Percentiles rank a stretch among this genome's conserved stretches.
Conservation (phyloP, 805 yeast species). For the Gaillardinia entomophila region DNA sequence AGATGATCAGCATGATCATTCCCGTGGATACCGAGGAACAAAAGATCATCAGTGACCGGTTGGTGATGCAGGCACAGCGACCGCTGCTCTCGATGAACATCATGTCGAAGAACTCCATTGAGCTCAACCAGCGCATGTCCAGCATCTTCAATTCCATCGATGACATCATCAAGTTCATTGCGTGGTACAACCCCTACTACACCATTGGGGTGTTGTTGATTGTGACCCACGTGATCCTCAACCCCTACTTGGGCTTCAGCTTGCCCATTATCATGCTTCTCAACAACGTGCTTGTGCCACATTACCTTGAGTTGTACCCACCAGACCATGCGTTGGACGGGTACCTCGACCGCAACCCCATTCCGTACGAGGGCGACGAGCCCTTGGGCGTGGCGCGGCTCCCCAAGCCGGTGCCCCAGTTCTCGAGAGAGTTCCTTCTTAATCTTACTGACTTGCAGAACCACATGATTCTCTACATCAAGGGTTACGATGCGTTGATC, state of each 20-base stretch:
- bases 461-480: conserved; percentile 62
- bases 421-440: conserved; percentile 69
- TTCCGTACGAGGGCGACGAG: conserved; percentile 37
- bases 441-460: conserved; percentile 84
- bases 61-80: conserved; percentile 54
- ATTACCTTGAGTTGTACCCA: conserved; percentile 55
- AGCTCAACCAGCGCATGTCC: conserved; percentile 57
- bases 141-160: conserved; percentile 59
- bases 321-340: conserved; percentile 40
- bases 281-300: conserved; percentile 60
- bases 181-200: conserved; percentile 59
- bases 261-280: conserved; percentile 53
- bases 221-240: conserved; percentile 48
- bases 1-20: conserved; percentile 63
- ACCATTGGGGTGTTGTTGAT: conserved; percentile 54
- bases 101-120: conserved; percentile 64
- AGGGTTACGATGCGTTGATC: conserved; percentile 52
- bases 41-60: conserved; percentile 42
- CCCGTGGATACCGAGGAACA: conserved; percentile 47
- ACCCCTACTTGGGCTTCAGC: conserved; percentile 50
- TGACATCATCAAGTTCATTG: conserved; percentile 44
- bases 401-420: conserved; percentile 72
- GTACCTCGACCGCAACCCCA: conserved; percentile 20
- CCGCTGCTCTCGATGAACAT: conserved; percentile 66
- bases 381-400: conserved; percentile 42